Conservation (phyloP, 2,329 filamentous ascomycete genomes). For the Pseudogymnoascus sp. region DNA sequence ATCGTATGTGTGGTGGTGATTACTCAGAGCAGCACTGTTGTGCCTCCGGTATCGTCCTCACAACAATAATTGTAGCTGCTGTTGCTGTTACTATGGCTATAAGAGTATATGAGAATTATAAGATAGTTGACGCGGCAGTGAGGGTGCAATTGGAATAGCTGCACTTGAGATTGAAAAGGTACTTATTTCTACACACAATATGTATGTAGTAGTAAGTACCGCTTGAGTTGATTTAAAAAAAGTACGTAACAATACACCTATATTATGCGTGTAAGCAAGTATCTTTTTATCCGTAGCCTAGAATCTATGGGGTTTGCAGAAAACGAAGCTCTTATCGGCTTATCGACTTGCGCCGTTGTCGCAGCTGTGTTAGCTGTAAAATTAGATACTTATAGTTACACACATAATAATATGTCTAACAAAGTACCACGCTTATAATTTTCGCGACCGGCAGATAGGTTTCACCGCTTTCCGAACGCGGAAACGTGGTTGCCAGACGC, state of each 20-base stretch:
- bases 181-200: neutral
- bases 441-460: neutral
- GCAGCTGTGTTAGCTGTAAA: neutral
- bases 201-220: neutral
- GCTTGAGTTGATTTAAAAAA: neutral
- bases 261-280: neutral
- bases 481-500: constrained; percentile 4
- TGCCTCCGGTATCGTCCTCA: neutral
- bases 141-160: neutral
- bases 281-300: neutral
- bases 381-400: neutral
- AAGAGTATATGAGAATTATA: neutral
- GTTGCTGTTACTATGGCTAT: neutral
- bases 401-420: neutral
- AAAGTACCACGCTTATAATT: constrained; percentile 1
- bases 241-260: neutral
- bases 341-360: neutral
- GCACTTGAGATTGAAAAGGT: neutral
- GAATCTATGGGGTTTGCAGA: neutral
- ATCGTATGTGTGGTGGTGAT: neutral
- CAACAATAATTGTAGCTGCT: neutral
- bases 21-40: neutral
- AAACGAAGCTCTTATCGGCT: neutral
- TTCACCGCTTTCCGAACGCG: constrained; percentile 3
- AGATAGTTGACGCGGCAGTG: neutral